Evolutionary conservation across 345 rosid genomes (phyloP), one percentile per base, ranked within the genome.

Genomic region (Fremontodendron californicum): DNA sequence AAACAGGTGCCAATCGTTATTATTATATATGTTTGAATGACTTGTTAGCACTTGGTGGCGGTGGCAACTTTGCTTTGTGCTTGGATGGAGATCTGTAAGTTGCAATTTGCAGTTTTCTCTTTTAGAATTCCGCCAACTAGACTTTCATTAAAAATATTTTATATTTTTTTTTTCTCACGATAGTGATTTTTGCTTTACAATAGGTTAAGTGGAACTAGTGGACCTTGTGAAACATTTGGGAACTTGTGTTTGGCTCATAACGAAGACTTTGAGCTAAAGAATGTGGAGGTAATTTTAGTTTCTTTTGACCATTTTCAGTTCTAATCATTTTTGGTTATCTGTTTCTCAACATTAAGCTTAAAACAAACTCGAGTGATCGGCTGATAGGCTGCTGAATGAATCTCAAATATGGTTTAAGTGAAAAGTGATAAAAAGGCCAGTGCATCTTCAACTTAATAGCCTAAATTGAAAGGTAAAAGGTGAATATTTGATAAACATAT

Each of bases 11-110:
- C 79, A 95, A 95, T 83, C 88, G 96, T 61, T 95, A 92, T 82
- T 95, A 90, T 75, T 89, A 75, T 81, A 85, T 93, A 86, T 95
- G 99, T 80, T 63, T 92, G 90, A 90, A 87, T 79, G 98, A 95
- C 81, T 83, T 92, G 42, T 84, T 95, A 76, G 99, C 96, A 11
- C 80, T 93, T 52, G 99, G 98, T 49, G 99, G 99, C 73, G 99
- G 97, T 31, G 89, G 93, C 78, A 87, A 86, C 88, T 93, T 89
- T 78, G 97, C 97, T 55, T 82, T 95, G 85, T 67, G 88, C 78
- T 83, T 95, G 82, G 97, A 92, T 74, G 97, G 85, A 81, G 97
- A 95, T 81, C 79, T 93, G 99, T 95, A 86, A 93, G 99, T 85
- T 61, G 63, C 83, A n/a, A 31, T 81, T 60, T 81, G 10, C 7